Evolutionary conservation across 1,139 yeast genomes (phyloP).

Genomic region (Taphrina flavorubra): DNA sequence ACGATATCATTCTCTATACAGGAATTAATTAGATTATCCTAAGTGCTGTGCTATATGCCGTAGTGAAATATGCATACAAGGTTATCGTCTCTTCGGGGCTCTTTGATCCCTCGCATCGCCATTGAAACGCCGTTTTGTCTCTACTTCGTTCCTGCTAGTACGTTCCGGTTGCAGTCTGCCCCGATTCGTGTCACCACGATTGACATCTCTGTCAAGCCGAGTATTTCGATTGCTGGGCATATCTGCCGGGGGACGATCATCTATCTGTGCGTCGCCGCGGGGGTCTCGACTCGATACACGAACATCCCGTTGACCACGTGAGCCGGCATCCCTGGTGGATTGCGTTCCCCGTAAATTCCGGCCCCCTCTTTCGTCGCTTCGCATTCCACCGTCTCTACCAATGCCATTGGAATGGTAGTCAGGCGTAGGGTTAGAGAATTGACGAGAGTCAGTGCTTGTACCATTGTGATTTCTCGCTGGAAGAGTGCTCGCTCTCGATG

Average conservation of each 20-base stretch:
- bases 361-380: background rate
- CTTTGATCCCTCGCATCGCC: constrained; percentile 10
- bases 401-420: background rate
- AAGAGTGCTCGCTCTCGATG: background rate
- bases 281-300: background rate
- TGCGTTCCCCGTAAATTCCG: background rate
- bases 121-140: constrained; percentile 4
- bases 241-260: background rate
- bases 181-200: background rate
- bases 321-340: background rate
- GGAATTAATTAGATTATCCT: background rate
- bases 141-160: background rate
- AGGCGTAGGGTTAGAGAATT: background rate
- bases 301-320: background rate
- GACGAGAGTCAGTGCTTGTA: background rate
- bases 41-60: background rate
- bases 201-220: background rate
- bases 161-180: constrained; percentile 1
- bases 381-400: background rate
- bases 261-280: background rate
- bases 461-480: background rate
- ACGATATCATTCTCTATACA: too few relatives aligned
- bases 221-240: background rate
- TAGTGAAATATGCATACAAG: constrained; percentile 1
- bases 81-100: background rate